Base-by-base conservation (phyloP, 2,329 filamentous ascomycete species). In the Fusarium coffeatum region DNA sequence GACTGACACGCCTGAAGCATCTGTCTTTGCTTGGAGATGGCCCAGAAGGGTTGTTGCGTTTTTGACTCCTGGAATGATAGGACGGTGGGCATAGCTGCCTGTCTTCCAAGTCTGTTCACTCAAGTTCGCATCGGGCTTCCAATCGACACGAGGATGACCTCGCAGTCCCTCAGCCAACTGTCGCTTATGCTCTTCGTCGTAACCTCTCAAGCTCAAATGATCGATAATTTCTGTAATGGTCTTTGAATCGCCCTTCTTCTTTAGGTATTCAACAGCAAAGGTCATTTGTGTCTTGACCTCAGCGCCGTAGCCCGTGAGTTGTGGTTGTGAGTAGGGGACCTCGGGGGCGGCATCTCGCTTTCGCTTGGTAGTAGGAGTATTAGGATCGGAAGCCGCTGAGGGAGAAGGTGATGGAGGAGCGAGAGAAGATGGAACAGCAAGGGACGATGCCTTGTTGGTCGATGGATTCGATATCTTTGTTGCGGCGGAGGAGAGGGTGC, bases 201-300 rank as follows among this genome's bases (percentile, higher is more conserved):
- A 85, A 65, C 88, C 83, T 53, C 88, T 88, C 40, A 96, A 86
- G 55, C 91, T 93, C 64, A 97, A 85, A 79, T 96, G 96, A 73
- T 90, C 88, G 73, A 96, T 87, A 72, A 98, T 91, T 69, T 95
- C 91, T 50, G 87, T 83, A 63, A 97, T 92, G 37, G 86, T 87
- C 78, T 94, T 88, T 58, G 91, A 83, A 65, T 89, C 83, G 62
- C 88, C 88, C 78, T 90, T 90, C 77, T 90, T 88, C 81, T 91
- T 91, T 64, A 97, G 88, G 78, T 93, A 93, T 68, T 94, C 89
- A 78, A 97, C 90, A 22, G 93, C 93, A 81, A 94, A 97, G 61
- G 92, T 88, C 78, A 98, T 90, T 79, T 97, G 93, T 15, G 94
- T 97, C 83, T 93, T 90, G 78, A 96, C 89, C 79, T 95, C 91